These are phyloP conservation scores for Sporobolomyces roseus DNA, from an alignment of 768 basidiomycete genomes.

Conservation along the genomic window DNA sequence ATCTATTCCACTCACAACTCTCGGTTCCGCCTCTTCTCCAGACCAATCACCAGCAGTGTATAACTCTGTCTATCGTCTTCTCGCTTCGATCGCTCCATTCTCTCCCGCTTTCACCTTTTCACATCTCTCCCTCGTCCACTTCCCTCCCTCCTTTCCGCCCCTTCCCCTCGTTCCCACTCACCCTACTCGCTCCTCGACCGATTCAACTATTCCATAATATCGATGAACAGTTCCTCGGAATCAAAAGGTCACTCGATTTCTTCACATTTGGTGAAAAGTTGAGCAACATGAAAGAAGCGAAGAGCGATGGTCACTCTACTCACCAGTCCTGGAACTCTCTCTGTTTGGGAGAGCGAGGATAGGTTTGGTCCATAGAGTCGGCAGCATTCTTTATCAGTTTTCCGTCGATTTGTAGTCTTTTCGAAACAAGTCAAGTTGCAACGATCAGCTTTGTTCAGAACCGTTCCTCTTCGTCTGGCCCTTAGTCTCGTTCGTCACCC, in stretches of 20 bases:
- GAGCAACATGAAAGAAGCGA: conserved; percentile 4
- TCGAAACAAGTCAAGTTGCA: no score
- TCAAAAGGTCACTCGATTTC: not conserved
- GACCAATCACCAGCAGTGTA: not conserved
- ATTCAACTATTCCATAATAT: not conserved
- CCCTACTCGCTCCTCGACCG: conserved; percentile 14
- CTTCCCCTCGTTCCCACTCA: not conserved
- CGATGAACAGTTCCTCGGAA: not conserved
- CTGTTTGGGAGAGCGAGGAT: not conserved
- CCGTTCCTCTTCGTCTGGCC: no score
- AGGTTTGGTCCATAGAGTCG: conserved; percentile 25
- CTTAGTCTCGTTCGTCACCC: no score
- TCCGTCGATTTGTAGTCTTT: not conserved
- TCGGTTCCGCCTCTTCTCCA: not conserved
- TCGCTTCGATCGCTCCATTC: not conserved
- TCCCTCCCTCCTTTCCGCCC: not conserved
- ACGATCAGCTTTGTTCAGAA: no score
- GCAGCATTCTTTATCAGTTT: conserved; percentile 1
- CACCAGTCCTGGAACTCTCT: conserved; percentile 17
- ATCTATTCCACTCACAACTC: not conserved
- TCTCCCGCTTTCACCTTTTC: not conserved
- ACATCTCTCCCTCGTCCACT: not conserved
- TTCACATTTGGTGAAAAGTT: conserved; percentile 2
- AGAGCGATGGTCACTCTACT: conserved; percentile 36
- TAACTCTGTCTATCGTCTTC: not conserved